A percentile compares a stretch with the other conserved stretches of the same genome.
Evolutionary conservation across 768 basidiomycete genomes (phyloP).

Genomic region (Amanita rubescens): DNA sequence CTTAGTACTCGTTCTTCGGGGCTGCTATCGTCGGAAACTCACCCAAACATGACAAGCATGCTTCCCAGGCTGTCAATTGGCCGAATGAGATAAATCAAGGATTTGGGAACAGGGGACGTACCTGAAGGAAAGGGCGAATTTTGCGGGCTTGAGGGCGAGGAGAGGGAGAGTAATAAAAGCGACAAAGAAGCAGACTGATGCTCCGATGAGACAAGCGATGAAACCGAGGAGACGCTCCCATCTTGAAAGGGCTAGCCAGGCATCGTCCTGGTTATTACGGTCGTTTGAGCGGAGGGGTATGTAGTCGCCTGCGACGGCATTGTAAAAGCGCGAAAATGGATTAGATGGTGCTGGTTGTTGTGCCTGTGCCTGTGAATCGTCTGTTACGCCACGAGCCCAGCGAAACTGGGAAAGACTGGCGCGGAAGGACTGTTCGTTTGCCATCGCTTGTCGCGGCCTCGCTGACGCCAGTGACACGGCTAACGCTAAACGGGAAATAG

Average conservation of each 20-base stretch:
- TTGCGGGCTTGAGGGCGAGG: constrained; percentile 59
- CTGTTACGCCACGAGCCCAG: constrained; percentile 67
- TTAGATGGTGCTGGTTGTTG: constrained; percentile 33
- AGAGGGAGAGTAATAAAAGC: constrained; percentile 77
- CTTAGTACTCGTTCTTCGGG: background rate
- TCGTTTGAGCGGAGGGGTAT: constrained; percentile 81
- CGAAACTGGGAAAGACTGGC: constrained; percentile 77
- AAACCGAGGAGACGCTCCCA: constrained; percentile 96
- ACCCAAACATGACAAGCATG: constrained; percentile 95
- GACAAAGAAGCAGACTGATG: constrained; percentile 88
- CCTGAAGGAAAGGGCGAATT: constrained; percentile 90
- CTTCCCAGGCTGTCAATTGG: constrained; percentile 61
- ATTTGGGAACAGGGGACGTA: constrained; percentile 15
- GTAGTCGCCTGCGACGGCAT: constrained; percentile 77
- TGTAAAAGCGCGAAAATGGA: constrained; percentile 85
- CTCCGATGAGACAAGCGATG: constrained; percentile 81
- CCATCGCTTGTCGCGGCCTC: background rate
- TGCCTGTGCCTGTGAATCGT: constrained; percentile 56
- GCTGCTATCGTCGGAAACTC: constrained; percentile 17
- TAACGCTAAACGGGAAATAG: background rate
- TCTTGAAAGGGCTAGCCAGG: constrained; percentile 84
- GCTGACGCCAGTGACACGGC: background rate
- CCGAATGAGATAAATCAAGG: constrained; percentile 1
- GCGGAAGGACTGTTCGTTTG: constrained; percentile 61
- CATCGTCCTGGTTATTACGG: constrained; percentile 89